Evolutionary conservation across 2,329 filamentous ascomycete species (phyloP).

Genomic region (Talaromyces rugulosus): DNA sequence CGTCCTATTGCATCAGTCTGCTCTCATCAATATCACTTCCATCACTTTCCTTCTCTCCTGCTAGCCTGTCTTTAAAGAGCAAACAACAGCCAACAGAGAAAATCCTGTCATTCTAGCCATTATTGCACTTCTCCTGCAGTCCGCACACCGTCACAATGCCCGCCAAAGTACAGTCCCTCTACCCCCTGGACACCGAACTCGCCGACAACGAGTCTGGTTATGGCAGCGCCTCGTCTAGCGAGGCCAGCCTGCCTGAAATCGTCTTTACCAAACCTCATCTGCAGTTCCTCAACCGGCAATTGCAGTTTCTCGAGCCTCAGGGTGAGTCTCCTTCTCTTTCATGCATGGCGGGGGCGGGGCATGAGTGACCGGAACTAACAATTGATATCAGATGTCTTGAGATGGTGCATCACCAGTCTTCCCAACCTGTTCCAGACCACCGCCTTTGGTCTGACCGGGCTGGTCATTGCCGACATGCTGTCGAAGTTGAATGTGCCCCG

Average conservation of each 20-base stretch:
- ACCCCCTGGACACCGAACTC: conserved; percentile 53
- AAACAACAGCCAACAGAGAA: conserved; percentile 16
- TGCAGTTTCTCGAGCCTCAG: conserved; percentile 81
- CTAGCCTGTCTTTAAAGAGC: conserved; percentile 23
- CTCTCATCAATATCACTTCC: not conserved
- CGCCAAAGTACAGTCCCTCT: conserved; percentile 33
- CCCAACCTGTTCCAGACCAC: conserved; percentile 86
- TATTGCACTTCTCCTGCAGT: not conserved
- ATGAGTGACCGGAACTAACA: not conserved
- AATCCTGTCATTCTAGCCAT: not conserved
- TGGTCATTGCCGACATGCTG: conserved; percentile 72
- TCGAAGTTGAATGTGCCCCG: conserved; percentile 47
- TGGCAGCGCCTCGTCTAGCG: conserved; percentile 61
- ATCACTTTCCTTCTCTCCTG: not conserved
- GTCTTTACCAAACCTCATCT: conserved; percentile 85
- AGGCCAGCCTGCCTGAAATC: conserved; percentile 65
- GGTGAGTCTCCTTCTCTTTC: conserved; percentile 38
- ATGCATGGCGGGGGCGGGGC: conserved; percentile 6
- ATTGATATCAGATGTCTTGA: conserved; percentile 64
- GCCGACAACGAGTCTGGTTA: conserved; percentile 81
- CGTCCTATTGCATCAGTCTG: not conserved
- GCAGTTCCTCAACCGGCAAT: conserved; percentile 82
- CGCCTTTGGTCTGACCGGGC: conserved; percentile 74
- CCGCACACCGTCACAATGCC: conserved; percentile 27
- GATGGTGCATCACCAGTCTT: conserved; percentile 86